phyloP scores from a whole-genome alignment of 371 early-diverging fungal genomes.

The Mortierella sp. region DNA sequence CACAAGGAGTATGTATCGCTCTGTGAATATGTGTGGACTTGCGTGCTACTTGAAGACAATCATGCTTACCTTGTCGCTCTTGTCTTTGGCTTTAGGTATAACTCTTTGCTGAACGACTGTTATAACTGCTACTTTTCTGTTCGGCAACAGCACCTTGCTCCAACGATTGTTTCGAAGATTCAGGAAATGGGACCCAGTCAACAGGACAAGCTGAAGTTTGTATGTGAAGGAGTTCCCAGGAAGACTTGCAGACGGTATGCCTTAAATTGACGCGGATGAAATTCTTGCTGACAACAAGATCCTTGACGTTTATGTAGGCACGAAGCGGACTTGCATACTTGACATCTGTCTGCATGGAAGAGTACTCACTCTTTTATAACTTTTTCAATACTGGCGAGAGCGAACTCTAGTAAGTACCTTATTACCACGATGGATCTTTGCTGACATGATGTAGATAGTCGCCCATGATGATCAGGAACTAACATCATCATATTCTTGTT shows the following conservation, averaged over 20 bases:
- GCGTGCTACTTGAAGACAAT: neutral
- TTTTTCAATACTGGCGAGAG: constrained; percentile 82
- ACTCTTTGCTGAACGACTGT: constrained; percentile 81
- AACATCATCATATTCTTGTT: neutral
- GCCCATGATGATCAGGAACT: neutral
- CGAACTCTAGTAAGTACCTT: constrained; percentile 63
- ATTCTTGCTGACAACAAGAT: neutral
- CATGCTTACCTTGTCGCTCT: neutral
- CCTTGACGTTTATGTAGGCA: constrained; percentile 61
- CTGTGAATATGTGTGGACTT: too few species aligned
- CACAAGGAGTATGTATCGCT: constrained; percentile 77
- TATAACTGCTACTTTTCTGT: constrained; percentile 79
- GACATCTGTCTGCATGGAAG: constrained; percentile 85
- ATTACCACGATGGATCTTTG: neutral
- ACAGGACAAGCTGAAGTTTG: constrained; percentile 76
- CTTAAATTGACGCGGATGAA: neutral
- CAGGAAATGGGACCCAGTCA: constrained; percentile 68
- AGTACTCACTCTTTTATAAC: constrained; percentile 80
- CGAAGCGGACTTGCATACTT: constrained; percentile 85
- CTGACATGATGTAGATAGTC: neutral
- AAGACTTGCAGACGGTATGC: neutral
- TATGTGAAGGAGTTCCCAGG: constrained; percentile 56
- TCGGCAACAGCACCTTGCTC: constrained; percentile 77
- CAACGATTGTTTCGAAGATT: constrained; percentile 75
- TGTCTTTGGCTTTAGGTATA: constrained; percentile 62